phyloP scores from a whole-genome alignment of 768 basidiomycete species.

The Russula sp. region DNA sequence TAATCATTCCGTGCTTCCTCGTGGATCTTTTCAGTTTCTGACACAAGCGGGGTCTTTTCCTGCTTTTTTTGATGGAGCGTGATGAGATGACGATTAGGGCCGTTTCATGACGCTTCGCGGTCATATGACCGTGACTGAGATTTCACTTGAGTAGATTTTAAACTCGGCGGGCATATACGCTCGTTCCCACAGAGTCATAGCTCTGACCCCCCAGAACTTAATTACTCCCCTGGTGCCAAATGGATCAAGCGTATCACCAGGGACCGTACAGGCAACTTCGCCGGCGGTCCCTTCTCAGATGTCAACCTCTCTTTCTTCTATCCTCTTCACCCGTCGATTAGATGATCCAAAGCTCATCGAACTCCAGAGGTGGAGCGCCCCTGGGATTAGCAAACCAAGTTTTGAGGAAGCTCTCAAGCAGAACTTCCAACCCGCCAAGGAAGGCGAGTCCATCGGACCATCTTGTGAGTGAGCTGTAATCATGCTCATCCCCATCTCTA shows the following conservation, averaged over 20 bases:
- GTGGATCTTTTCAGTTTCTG: not conserved
- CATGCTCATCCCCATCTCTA: slow-evolving; percentile 1
- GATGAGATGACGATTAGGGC: not conserved
- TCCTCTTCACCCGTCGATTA: too few relatives aligned
- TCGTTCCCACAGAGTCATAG: not conserved
- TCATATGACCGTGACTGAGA: too few relatives aligned
- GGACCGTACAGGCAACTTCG: slow-evolving; percentile 26
- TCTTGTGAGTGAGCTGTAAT: slow-evolving; percentile 58
- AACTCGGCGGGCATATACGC: slow-evolving; percentile 1
- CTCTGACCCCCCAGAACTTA: slow-evolving; percentile 23
- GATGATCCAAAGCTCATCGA: slow-evolving; percentile 59
- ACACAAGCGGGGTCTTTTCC: not conserved
- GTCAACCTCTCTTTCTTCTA: too few relatives aligned
- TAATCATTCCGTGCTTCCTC: not conserved
- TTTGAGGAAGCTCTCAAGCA: too few relatives aligned
- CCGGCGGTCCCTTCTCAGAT: too few relatives aligned
- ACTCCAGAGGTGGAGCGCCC: slow-evolving; percentile 66
- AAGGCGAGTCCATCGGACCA: slow-evolving; percentile 46
- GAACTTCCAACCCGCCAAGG: too few relatives aligned
- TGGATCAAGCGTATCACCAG: slow-evolving; percentile 45
- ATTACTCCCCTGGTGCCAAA: slow-evolving; percentile 28
- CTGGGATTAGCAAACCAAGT: too few relatives aligned
- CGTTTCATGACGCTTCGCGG: slow-evolving; percentile 3
- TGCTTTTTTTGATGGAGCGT: slow-evolving; percentile 3
- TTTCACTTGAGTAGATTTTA: too few relatives aligned